phyloP scores from a whole-genome alignment of 164 flowering plant species.

The Cinnamomum chago region DNA sequence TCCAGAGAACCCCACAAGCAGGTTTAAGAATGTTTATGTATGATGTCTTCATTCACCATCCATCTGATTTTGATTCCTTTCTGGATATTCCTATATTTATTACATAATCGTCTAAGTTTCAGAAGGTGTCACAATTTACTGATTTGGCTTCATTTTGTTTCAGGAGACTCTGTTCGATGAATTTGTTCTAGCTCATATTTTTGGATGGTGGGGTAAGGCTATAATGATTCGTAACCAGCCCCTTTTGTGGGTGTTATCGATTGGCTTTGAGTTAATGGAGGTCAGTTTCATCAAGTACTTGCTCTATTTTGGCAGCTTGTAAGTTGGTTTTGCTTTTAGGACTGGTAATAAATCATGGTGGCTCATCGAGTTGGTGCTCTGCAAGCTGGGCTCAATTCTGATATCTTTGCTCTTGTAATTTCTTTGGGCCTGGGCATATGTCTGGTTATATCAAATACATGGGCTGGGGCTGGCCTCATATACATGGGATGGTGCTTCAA shows the following conservation, averaged over 20 bases:
- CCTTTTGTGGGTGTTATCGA: slow-evolving; percentile 90
- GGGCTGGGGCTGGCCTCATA: neutral
- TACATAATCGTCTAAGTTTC: slow-evolving; percentile 1
- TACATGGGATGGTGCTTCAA: no score
- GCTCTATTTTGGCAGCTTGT: neutral
- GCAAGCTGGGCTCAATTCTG: neutral
- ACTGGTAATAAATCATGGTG: neutral
- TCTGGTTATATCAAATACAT: neutral
- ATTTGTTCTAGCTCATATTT: slow-evolving; percentile 90
- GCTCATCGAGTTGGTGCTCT: neutral
- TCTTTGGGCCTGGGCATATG: neutral
- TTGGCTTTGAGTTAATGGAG: slow-evolving; percentile 99
- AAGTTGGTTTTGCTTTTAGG: neutral
- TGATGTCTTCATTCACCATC: slow-evolving; percentile 57
- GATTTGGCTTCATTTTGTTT: slow-evolving; percentile 20
- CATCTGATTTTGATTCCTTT: slow-evolving; percentile 10
- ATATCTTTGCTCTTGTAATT: neutral
- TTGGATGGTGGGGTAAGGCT: slow-evolving; percentile 99
- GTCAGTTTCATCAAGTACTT: slow-evolving; percentile 32
- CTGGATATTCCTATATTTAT: neutral
- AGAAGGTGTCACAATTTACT: slow-evolving; percentile 7
- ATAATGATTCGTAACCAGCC: slow-evolving; percentile 99
- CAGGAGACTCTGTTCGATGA: slow-evolving; percentile 98
- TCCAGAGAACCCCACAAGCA: slow-evolving; percentile 87
- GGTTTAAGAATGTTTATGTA: slow-evolving; percentile 99